Evolutionary conservation across 441 rosid genomes (phyloP).

Genomic region (Arabidopsis lyrata): DNA sequence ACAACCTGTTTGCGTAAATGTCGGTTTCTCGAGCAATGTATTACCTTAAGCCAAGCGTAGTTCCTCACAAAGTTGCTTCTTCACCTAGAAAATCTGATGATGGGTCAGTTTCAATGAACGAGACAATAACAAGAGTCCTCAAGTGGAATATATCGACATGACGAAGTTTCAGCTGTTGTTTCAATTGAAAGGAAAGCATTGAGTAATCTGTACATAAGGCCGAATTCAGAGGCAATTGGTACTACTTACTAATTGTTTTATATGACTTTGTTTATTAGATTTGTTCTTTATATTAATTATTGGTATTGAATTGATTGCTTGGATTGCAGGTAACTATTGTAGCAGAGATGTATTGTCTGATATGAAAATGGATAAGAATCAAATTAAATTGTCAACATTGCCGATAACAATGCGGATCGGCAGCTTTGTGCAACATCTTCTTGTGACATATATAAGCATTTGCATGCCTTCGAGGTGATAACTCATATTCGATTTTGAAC

Average conservation of each 20-base stretch:
- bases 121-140: constrained; percentile 83
- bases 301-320: neutral
- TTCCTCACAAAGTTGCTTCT: constrained; percentile 48
- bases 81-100: constrained; percentile 71
- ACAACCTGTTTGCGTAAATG: constrained; percentile 29
- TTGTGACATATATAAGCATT: constrained; percentile 84
- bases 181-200: constrained; percentile 72
- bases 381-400: constrained; percentile 61
- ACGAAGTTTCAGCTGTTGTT: constrained; percentile 54
- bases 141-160: constrained; percentile 72
- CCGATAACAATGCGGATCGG: constrained; percentile 61
- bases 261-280: neutral
- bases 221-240: constrained; percentile 58
- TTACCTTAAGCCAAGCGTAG: constrained; percentile 39
- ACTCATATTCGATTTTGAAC: neutral
- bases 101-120: constrained; percentile 69
- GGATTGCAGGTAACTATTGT: constrained; percentile 62
- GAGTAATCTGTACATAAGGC: constrained; percentile 76
- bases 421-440: constrained; percentile 86
- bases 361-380: constrained; percentile 54
- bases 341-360: constrained; percentile 56
- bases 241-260: neutral
- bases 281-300: neutral
- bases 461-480: constrained; percentile 73
- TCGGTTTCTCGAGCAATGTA: constrained; percentile 29